These are phyloP conservation scores for Penstemon eatonii DNA, from an alignment of 257 asterid genomes.

Conservation along the genomic window DNA sequence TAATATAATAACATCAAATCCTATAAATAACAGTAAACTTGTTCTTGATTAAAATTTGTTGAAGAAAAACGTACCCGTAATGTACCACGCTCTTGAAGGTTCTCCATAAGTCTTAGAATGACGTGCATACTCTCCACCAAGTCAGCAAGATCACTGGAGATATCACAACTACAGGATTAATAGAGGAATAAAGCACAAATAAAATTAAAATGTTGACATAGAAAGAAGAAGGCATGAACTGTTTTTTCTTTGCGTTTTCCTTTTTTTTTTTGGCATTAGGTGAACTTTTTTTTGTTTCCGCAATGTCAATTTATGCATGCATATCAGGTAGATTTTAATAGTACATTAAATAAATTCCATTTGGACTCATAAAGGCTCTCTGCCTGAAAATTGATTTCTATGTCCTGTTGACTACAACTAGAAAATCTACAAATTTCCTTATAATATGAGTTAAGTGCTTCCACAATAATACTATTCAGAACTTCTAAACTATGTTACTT, in stretches of 20 bases:
- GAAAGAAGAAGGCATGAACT: background rate
- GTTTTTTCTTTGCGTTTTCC: no score
- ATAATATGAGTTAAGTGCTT: background rate
- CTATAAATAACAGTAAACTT: no score
- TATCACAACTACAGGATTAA: constrained; percentile 34
- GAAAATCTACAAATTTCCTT: background rate
- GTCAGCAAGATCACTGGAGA: constrained; percentile 84
- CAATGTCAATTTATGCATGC: constrained; percentile 9
- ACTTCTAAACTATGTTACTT: background rate
- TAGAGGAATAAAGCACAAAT: no score
- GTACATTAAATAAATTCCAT: background rate
- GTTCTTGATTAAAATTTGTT: no score
- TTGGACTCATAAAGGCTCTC: constrained; percentile 1
- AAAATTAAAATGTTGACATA: no score
- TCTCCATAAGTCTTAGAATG: constrained; percentile 79
- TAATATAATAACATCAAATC: no score
- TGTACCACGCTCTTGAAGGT: constrained; percentile 81
- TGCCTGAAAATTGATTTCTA: constrained; percentile 21
- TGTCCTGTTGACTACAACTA: constrained; percentile 10
- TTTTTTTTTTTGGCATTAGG: background rate
- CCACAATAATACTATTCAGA: background rate
- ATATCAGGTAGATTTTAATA: constrained; percentile 13
- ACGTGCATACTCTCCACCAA: constrained; percentile 81
- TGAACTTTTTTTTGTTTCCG: background rate
- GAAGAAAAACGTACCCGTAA: constrained; percentile 61